These are phyloP conservation scores for Conringia planisiliqua DNA, from an alignment of 345 rosid species.

Conservation along the genomic window DNA sequence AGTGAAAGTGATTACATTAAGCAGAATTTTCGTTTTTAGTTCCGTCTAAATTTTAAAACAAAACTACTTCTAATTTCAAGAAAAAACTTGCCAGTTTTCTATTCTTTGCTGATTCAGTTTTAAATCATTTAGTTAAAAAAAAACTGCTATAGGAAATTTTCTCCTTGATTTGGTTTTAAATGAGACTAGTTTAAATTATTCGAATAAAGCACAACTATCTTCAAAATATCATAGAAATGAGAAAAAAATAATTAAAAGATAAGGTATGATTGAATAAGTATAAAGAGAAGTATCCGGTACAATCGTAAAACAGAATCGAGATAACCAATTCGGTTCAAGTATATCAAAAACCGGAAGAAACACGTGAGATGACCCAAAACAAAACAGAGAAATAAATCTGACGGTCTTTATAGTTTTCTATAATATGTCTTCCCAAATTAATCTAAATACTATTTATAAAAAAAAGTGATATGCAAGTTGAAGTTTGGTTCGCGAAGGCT, in stretches of 20 bases:
- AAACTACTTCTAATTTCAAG: neutral
- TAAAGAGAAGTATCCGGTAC: neutral
- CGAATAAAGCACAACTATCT: neutral
- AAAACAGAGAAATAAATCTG: slow-evolving; percentile 13
- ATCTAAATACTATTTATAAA: slow-evolving; percentile 9
- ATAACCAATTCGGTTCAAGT: neutral
- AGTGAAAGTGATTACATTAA: neutral
- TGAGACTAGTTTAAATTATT: neutral
- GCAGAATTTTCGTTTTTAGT: neutral
- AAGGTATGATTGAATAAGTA: neutral
- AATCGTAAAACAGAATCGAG: neutral
- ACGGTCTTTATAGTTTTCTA: neutral
- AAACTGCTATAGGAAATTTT: neutral
- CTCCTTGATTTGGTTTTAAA: neutral
- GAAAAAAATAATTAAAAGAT: neutral
- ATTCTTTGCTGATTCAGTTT: neutral
- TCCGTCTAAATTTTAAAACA: neutral
- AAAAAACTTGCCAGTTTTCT: neutral
- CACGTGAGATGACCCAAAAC: slow-evolving; percentile 24
- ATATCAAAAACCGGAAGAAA: slow-evolving; percentile 12
- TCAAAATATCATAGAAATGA: neutral
- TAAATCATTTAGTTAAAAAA: neutral
- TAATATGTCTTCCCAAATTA: slow-evolving; percentile 27
- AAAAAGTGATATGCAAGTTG: slow-evolving; percentile 53
- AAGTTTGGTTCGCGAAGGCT: slow-evolving; percentile 44